phyloP scores from a whole-genome alignment of 352 stramenopile species.

The Globisporangium polare region DNA sequence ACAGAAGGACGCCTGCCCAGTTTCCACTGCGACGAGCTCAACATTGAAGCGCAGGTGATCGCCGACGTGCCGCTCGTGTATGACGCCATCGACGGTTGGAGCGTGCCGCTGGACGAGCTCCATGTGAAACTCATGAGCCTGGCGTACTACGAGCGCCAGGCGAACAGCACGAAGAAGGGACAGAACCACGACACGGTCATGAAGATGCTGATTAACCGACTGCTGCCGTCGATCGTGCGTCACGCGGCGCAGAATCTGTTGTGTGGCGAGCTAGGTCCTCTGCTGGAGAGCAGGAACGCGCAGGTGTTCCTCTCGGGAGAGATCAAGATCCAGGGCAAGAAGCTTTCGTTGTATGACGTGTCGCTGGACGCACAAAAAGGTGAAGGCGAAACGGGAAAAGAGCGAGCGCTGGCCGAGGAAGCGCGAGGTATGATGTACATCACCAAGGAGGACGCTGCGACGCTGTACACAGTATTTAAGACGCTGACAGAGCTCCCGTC shows the following conservation, averaged over 20 bases:
- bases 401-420: conserved; percentile 33
- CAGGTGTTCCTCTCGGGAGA: conserved; percentile 56
- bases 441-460: conserved; percentile 42
- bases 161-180: conserved; percentile 47
- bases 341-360: conserved; percentile 55
- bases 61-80: conserved; percentile 63
- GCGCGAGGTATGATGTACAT: conserved; percentile 47
- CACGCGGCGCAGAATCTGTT: conserved; percentile 57
- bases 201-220: conserved; percentile 75
- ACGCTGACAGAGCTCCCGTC: conserved; percentile 37
- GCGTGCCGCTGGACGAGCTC: conserved; percentile 49
- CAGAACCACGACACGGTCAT: conserved; percentile 76
- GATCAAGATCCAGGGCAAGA: conserved; percentile 56
- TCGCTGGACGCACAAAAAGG: conserved; percentile 18
- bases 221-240: conserved; percentile 59
- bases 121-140: conserved; percentile 68
- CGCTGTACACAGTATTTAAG: conserved; percentile 46
- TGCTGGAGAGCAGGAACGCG: conserved; percentile 51
- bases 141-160: conserved; percentile 64
- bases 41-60: conserved; percentile 65
- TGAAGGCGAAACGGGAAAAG: conserved; percentile 17
- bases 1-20: conserved; percentile 64
- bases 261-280: conserved; percentile 53
- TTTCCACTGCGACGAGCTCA: conserved; percentile 76
- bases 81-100: conserved; percentile 58